Base-by-base conservation (phyloP, 352 stramenopile genomes). In the Pythium aphanidermatum region DNA sequence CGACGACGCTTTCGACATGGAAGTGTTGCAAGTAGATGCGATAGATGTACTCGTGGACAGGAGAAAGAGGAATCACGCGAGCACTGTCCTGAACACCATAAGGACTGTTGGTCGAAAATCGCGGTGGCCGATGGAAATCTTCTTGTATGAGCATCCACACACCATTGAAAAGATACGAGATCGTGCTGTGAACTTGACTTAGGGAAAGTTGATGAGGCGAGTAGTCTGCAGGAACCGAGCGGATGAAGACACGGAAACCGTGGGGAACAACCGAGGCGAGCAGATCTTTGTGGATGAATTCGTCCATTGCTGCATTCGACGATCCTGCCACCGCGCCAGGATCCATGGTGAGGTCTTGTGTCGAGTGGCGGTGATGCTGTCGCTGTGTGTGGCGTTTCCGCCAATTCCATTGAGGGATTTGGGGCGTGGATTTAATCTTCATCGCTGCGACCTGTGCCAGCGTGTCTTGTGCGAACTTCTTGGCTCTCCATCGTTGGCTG, bases 1-100 rank as follows among this genome's bases (percentile, higher is more conserved):
- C 66, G 10, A 63, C 70, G 16, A 77, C 74, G 4, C 36, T 43
- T 5, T 65, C 56, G 5, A 67, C 42, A 14, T 62, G 65, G 31
- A 79, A 83, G 19, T 75, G 70, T 21, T 62, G 34, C 38, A 83
- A 32, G 46, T 68, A 78, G 41, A 83, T 63, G 12, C 70, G 70
- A 20, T 77, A 74, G 28, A 83, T 26, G 34, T 67, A 71, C 34
- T 70, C 58, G 39, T 76, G 61, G 16, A 69, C 49, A n/a, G 44
- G 43, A 14, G 40, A 41, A 2, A 78, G 49, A 2, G 56, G 65
- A 8, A 74, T 46, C 14, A 55, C 14, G 2, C 39, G 38, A 12
- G 34, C 35, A 2, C 42, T 30, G 12, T 25, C 13, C 9, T 8
- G 20, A 2, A 12, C 4, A 17, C 10, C 17, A 26, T 23, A 26